Evolutionary conservation across 2,329 filamentous ascomycete species (phyloP).

Genomic region (Apiospora phragmitis): DNA sequence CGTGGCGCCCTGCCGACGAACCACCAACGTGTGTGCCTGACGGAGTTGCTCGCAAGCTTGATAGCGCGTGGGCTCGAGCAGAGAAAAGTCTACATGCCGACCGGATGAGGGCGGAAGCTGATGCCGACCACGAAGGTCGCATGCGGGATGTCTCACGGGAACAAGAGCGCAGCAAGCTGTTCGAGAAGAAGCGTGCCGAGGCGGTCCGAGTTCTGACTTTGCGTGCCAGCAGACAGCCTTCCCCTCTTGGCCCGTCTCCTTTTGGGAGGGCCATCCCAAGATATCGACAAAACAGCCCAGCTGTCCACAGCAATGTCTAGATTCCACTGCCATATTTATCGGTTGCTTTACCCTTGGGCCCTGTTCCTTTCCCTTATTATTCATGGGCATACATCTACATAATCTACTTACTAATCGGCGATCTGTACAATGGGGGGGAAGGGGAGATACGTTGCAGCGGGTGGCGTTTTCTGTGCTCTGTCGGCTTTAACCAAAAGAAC

Average conservation of each 20-base stretch:
- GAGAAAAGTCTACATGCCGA: slow-evolving; percentile 47
- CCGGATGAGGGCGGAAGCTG: slow-evolving; percentile 43
- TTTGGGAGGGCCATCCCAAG: slow-evolving; percentile 9
- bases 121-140: slow-evolving; percentile 45
- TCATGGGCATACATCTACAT: neutral
- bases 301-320: neutral
- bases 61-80: slow-evolving; percentile 46
- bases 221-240: slow-evolving; percentile 11
- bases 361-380: neutral
- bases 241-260: slow-evolving; percentile 12
- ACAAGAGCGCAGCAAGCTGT: slow-evolving; percentile 48
- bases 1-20: slow-evolving; percentile 37
- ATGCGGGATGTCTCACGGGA: slow-evolving; percentile 44
- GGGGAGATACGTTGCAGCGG: neutral
- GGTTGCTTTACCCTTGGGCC: neutral
- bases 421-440: neutral
- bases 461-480: slow-evolving; percentile 1
- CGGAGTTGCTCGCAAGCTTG: slow-evolving; percentile 44
- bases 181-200: slow-evolving; percentile 49
- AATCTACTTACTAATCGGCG: neutral
- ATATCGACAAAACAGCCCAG: slow-evolving; percentile 13
- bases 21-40: slow-evolving; percentile 39
- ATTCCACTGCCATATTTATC: neutral
- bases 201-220: slow-evolving; percentile 42
- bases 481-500: neutral